Percentiles rank a stretch among this genome's conserved stretches.
Conservation (phyloP, 768 basidiomycete species). For the Leccinum uliginosum region DNA sequence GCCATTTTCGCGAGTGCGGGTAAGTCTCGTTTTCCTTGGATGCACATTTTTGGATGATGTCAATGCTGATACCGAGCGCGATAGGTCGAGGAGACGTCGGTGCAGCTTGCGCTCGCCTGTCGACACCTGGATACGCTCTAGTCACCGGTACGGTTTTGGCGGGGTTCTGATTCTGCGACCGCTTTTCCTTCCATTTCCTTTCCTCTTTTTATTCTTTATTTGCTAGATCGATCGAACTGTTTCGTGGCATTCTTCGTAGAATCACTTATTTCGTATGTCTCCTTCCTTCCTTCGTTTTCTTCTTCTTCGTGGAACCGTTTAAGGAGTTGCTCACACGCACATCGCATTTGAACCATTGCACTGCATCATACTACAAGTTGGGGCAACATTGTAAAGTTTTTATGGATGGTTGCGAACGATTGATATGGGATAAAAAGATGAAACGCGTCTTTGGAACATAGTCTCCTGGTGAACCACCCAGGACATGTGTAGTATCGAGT, state of each 20-base stretch:
- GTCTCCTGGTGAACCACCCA: too few relatives aligned
- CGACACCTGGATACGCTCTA: slow-evolving; percentile 6
- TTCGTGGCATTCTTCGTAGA: neutral
- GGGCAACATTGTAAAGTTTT: neutral
- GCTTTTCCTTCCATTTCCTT: neutral
- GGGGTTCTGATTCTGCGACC: too few relatives aligned
- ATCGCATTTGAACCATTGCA: neutral
- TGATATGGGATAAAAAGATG: neutral
- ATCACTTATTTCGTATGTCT: neutral
- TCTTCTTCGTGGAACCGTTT: neutral
- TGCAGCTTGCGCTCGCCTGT: slow-evolving; percentile 21
- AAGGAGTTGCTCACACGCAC: neutral
- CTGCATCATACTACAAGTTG: neutral
- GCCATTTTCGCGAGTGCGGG: slow-evolving; percentile 48
- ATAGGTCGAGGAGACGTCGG: slow-evolving; percentile 22
- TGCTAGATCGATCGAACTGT: neutral
- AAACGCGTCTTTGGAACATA: too few relatives aligned
- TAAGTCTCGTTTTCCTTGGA: slow-evolving; percentile 28
- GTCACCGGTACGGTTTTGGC: neutral
- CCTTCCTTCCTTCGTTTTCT: neutral
- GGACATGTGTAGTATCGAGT: too few relatives aligned
- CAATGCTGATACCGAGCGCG: neutral
- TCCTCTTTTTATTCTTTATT: neutral
- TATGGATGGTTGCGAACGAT: neutral
- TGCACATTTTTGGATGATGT: neutral